These are phyloP conservation scores for Pseudozyma sp. DNA, from an alignment of 1,284 basidiomycete genomes.

Conservation along the genomic window DNA sequence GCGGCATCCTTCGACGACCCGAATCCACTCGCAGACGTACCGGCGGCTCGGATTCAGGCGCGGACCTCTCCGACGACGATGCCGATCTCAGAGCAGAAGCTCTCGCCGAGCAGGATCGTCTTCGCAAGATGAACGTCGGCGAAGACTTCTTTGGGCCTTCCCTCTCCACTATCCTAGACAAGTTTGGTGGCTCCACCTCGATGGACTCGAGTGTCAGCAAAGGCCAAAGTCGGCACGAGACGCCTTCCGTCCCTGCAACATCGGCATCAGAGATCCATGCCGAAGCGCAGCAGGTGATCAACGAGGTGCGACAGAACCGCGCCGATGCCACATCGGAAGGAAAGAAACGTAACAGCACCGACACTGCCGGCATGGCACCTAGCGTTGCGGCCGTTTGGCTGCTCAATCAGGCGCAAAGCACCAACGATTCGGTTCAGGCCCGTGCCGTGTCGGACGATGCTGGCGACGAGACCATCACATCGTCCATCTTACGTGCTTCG, in stretches of 20 bases:
- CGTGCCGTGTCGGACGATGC: constrained; percentile 10
- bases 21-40: constrained; percentile 14
- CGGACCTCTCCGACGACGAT: constrained; percentile 50
- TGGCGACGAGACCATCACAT: constrained; percentile 18
- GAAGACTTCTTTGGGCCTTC: constrained; percentile 64
- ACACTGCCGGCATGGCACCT: constrained; percentile 52
- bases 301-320: constrained; percentile 52
- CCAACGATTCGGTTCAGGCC: constrained; percentile 6
- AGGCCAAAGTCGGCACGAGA: constrained; percentile 16
- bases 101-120: constrained; percentile 59
- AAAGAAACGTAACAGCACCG: constrained; percentile 44
- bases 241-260: background rate
- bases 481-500: background rate
- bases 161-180: constrained; percentile 50
- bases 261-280: background rate
- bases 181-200: constrained; percentile 49
- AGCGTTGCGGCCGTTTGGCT: constrained; percentile 63
- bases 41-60: constrained; percentile 50
- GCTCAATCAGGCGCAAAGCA: constrained; percentile 36
- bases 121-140: constrained; percentile 61
- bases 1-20: constrained; percentile 44
- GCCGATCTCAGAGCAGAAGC: constrained; percentile 53
- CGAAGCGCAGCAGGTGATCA: constrained; percentile 51
- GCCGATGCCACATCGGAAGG: constrained; percentile 28
- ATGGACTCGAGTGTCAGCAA: constrained; percentile 43